phyloP scores from a whole-genome alignment of 441 rosid genomes.

The Populus hybrid region DNA sequence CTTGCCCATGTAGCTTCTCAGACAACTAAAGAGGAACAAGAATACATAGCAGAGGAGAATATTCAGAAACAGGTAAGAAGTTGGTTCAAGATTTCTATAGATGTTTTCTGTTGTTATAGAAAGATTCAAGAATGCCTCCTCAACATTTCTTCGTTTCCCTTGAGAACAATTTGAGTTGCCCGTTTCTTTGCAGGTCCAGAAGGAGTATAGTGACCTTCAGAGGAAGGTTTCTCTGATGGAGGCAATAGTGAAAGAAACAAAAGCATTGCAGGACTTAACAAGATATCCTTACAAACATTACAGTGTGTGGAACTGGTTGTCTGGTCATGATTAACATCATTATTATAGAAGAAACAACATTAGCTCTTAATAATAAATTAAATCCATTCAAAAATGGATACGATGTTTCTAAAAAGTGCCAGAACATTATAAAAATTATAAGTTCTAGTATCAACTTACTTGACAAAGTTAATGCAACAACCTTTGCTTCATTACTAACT shows the following conservation, averaged over 20 bases:
- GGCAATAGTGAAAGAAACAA: slow-evolving; percentile 42
- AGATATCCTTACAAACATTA: slow-evolving; percentile 50
- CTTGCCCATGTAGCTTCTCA: slow-evolving; percentile 40
- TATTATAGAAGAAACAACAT: too few species aligned
- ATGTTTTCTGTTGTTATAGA: slow-evolving; percentile 2
- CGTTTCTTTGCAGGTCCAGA: slow-evolving; percentile 47
- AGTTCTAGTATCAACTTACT: too few species aligned
- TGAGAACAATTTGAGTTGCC: slow-evolving; percentile 1
- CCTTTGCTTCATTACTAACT: too few species aligned
- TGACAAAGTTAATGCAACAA: too few species aligned
- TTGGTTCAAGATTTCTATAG: background rate
- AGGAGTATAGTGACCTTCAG: slow-evolving; percentile 49
- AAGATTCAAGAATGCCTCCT: background rate
- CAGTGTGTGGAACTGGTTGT: background rate
- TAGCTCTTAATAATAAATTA: too few species aligned
- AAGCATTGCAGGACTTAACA: slow-evolving; percentile 44
- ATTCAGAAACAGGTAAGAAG: slow-evolving; percentile 50
- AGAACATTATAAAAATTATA: too few species aligned
- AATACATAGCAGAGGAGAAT: slow-evolving; percentile 38
- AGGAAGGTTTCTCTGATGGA: slow-evolving; percentile 59
- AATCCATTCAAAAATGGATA: too few species aligned
- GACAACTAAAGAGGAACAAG: slow-evolving; percentile 50
- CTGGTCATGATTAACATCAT: slow-evolving; percentile 13
- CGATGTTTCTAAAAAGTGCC: too few species aligned
- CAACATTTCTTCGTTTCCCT: background rate